Evolutionary conservation across 2,329 filamentous ascomycete genomes (phyloP).

Genomic region (Pleomassaria siparia): DNA sequence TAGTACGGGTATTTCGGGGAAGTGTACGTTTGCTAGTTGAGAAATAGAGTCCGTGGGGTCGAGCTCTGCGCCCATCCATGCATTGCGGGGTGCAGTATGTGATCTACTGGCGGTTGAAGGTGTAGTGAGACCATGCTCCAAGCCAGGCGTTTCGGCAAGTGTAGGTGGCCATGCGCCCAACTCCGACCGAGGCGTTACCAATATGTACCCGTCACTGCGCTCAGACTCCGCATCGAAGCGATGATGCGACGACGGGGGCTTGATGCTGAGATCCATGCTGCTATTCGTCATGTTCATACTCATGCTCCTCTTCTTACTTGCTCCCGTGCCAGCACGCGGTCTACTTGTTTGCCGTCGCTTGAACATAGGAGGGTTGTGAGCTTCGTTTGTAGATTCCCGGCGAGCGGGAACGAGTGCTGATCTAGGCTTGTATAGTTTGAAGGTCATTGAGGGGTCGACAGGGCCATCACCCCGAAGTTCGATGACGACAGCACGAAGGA

Average conservation of each 20-base stretch:
- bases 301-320: constrained; percentile 13
- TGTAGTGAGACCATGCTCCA: constrained; percentile 10
- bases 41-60: constrained; percentile 23
- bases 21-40: constrained; percentile 35
- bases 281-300: constrained; percentile 23
- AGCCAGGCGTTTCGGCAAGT: constrained; percentile 14
- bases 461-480: constrained; percentile 44
- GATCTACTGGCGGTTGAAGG: constrained; percentile 11
- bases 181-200: constrained; percentile 34
- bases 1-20: constrained; percentile 30
- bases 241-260: constrained; percentile 11
- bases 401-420: constrained; percentile 32
- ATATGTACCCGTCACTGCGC: constrained; percentile 25
- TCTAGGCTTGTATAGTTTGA: constrained; percentile 29
- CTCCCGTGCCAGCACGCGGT: constrained; percentile 19
- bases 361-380: constrained; percentile 23
- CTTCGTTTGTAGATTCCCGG: constrained; percentile 27
- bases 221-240: constrained; percentile 19
- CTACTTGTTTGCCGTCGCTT: constrained; percentile 34
- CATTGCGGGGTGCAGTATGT: constrained; percentile 12
- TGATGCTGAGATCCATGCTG: constrained; percentile 21
- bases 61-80: constrained; percentile 35
- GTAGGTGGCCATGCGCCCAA: constrained; percentile 22
- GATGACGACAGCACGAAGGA: constrained; percentile 56
- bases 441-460: constrained; percentile 10